A percentile compares a stretch with the other conserved stretches of the same genome.
Conservation (phyloP, 148 eudicot genomes). For the Rhododendron griersonianum region DNA sequence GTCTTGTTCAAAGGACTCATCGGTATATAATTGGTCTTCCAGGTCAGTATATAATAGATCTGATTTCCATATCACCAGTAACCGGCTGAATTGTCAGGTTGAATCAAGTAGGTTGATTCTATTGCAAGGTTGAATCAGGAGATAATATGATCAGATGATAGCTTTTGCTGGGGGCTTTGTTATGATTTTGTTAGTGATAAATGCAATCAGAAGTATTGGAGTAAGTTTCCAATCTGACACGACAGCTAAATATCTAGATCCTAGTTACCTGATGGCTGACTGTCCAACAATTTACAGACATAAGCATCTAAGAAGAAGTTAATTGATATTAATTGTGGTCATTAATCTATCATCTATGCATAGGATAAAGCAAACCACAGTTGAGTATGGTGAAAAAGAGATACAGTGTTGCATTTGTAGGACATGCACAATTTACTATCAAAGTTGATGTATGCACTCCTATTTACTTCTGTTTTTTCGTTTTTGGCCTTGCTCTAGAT, state of each 20-base stretch:
- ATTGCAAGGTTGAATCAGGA: background rate
- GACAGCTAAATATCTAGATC: background rate
- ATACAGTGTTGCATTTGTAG: background rate
- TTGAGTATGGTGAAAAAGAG: slow-evolving; percentile 6
- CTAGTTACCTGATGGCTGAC: background rate
- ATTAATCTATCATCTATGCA: background rate
- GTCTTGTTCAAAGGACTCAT: background rate
- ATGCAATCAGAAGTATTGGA: background rate
- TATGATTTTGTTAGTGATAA: background rate
- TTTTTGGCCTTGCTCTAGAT: background rate
- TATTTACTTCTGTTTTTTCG: background rate
- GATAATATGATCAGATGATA: background rate
- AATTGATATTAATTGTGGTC: background rate
- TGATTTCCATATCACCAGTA: background rate
- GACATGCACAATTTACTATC: background rate
- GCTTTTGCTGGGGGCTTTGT: background rate
- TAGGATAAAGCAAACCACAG: background rate
- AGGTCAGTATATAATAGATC: background rate
- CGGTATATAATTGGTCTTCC: background rate
- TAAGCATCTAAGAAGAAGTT: background rate
- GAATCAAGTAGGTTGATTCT: background rate
- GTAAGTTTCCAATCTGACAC: background rate
- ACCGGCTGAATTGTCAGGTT: slow-evolving; percentile 6
- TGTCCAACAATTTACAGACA: background rate
- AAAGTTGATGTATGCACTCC: background rate